phyloP scores from a whole-genome alignment of 2,329 filamentous ascomycete species.

The Zopfia rhizophila region DNA sequence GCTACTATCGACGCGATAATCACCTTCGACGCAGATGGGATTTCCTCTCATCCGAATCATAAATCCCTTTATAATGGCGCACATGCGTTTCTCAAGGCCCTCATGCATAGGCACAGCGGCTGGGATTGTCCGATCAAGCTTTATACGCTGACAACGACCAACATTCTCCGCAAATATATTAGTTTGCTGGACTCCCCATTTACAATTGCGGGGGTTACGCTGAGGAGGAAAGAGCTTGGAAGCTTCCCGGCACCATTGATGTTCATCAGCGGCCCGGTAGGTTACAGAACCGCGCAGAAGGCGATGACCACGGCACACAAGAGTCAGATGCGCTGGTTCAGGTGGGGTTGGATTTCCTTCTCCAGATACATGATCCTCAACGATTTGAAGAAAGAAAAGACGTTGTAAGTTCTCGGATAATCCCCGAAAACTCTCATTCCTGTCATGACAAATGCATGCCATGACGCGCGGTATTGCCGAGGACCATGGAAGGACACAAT shows the following conservation, averaged over 20 bases:
- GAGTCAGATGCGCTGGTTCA: conserved; percentile 99
- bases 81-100: conserved; percentile 72
- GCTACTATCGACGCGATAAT: conserved; percentile 81
- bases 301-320: conserved; percentile 92
- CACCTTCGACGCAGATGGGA: conserved; percentile 85
- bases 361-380: conserved; percentile 97
- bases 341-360: conserved; percentile 92
- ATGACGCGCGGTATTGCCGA: too few species aligned
- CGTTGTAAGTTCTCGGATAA: conserved; percentile 22
- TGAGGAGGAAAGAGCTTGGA: conserved; percentile 63
- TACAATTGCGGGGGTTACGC: conserved; percentile 70
- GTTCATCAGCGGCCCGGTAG: conserved; percentile 74
- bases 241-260: conserved; percentile 67
- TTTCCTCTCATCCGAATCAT: conserved; percentile 94
- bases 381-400: conserved; percentile 74
- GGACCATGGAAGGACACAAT: too few species aligned
- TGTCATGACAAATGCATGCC: too few species aligned
- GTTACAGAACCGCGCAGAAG: conserved; percentile 74
- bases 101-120: conserved; percentile 72
- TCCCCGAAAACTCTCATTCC: too few species aligned
- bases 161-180: conserved; percentile 81
- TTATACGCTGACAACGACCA: conserved; percentile 83
- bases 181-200: conserved; percentile 79
- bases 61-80: conserved; percentile 88
- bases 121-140: conserved; percentile 80